Conservation (phyloP, 345 rosid species). For the Eutrema japonicum region DNA sequence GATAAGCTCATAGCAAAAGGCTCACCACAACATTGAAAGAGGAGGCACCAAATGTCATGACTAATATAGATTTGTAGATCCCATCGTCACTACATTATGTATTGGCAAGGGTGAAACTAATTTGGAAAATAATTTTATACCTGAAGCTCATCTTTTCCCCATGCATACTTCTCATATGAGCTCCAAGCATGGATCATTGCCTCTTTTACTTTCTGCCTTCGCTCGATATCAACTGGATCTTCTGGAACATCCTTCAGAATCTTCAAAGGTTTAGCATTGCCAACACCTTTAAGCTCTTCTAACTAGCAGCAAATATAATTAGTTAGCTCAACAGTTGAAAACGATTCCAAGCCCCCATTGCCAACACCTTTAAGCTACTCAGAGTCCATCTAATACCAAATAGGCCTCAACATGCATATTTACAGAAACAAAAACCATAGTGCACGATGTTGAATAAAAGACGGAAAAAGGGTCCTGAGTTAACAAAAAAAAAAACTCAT, state of each 20-base stretch:
- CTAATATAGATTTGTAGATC: neutral
- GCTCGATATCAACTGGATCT: constrained; percentile 63
- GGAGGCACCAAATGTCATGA: neutral
- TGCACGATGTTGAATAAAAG: neutral
- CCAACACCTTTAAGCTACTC: no score
- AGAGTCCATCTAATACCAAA: constrained; percentile 4
- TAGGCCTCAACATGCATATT: neutral
- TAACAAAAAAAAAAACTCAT: constrained; percentile 15
- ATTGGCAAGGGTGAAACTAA: neutral
- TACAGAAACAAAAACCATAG: neutral
- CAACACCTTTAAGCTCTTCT: constrained; percentile 53
- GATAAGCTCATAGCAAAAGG: constrained; percentile 23
- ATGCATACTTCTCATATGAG: constrained; percentile 94
- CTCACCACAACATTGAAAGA: neutral
- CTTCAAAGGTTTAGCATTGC: constrained; percentile 38
- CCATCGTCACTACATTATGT: constrained; percentile 5
- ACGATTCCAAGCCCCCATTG: constrained; percentile 3
- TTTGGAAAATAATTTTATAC: constrained; percentile 42
- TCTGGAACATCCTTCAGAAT: constrained; percentile 47
- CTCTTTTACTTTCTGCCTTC: constrained; percentile 90
- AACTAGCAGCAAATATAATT: constrained; percentile 48
- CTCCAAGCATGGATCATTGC: constrained; percentile 99
- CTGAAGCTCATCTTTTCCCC: constrained; percentile 99
- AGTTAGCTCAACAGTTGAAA: constrained; percentile 21
- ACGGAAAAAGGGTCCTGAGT: neutral